A percentile compares a stretch with the other conserved stretches of the same genome.
These are phyloP conservation scores for Hypoxylon sp. DNA, from an alignment of 2,329 filamentous ascomycete species.

Conservation along the genomic window DNA sequence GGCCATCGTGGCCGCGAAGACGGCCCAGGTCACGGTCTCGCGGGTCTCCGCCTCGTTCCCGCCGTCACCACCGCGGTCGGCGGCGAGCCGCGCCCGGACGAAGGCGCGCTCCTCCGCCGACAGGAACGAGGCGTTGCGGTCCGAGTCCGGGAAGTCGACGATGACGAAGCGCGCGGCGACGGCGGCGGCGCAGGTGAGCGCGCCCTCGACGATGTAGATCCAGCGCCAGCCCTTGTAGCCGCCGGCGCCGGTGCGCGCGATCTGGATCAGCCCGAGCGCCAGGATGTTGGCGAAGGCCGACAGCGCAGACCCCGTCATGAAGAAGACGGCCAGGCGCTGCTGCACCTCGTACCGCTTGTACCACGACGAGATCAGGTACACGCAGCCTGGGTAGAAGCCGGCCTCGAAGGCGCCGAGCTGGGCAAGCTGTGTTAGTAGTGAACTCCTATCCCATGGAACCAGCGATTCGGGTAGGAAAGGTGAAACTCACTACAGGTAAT, in stretches of 20 bases:
- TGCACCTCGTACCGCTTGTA: conserved; percentile 48
- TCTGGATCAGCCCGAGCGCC: conserved; percentile 45
- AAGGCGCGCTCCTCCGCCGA: conserved; percentile 49
- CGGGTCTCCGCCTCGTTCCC: too few species aligned
- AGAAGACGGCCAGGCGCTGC: conserved; percentile 42
- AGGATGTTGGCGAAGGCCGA: conserved; percentile 42
- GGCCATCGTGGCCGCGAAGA: conserved; percentile 29
- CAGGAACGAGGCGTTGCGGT: conserved; percentile 53
- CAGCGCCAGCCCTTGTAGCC: conserved; percentile 57
- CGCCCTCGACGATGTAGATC: conserved; percentile 56
- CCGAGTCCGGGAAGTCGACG: conserved; percentile 54
- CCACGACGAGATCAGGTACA: conserved; percentile 51
- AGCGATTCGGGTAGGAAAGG: too few species aligned
- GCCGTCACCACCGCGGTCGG: conserved; percentile 40
- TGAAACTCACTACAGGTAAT: too few species aligned
- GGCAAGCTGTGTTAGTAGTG: too few species aligned
- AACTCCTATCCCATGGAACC: too few species aligned
- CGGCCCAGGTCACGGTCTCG: conserved; percentile 29
- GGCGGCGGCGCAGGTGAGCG: conserved; percentile 43
- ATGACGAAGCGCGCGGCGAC: conserved; percentile 52
- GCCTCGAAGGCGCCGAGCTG: conserved; percentile 58
- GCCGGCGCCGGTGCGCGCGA: conserved; percentile 49
- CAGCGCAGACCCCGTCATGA: conserved; percentile 43
- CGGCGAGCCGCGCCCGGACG: conserved; percentile 40
- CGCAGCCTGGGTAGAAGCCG: conserved; percentile 53